Base-by-base conservation (phyloP, 1,139 yeast species). In the Diutina mesorugosa region DNA sequence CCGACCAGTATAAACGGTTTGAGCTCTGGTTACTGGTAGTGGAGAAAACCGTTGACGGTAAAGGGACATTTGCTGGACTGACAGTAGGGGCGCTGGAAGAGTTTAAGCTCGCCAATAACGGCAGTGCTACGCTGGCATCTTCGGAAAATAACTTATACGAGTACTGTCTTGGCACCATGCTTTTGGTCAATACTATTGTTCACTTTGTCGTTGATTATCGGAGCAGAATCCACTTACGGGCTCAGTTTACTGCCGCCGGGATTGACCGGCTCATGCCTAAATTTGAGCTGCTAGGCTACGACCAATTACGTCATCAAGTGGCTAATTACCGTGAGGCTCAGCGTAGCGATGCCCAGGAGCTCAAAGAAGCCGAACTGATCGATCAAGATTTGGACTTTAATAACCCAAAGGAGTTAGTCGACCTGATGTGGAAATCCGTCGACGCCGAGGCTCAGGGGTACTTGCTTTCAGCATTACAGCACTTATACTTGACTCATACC, bases 41-140 rank as follows among this genome's bases (percentile, higher is more conserved):
- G 4, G 87, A 82, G 58, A 79, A 83, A 58, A 84, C 96, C 0
- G 67, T 93, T 56, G 91, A 87, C 60, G 97, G 97, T 1, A 78
- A 93, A 62, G 98, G 98, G 12, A 86, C 84, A 63, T 74, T 74
- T 59, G 77, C 87, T 77, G 96, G 97, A 16, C 88, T 97, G 0
- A 71, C 86, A 63, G 98, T 93, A 8, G 97, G 97, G 1, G 96
- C 97, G 0, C 85, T 91, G 60, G 95, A 87, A n/a, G 98, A 93
- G 62, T 77, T 84, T 57, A 32, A 35, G 16, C 46, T 18, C 18
- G 54, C 54, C 12, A 32, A 35, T 18, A 29, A 45, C 28, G 21
- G 32, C 14, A 12, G 50, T 4, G 51, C 38, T 2, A 9, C 51
- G 10, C 51, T 47, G 51, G 29, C 32, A 21, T 21, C 26, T 1